Evolutionary conservation across 2,329 filamentous ascomycete species (phyloP).

Genomic region (Colletotrichum lindemuthianum): DNA sequence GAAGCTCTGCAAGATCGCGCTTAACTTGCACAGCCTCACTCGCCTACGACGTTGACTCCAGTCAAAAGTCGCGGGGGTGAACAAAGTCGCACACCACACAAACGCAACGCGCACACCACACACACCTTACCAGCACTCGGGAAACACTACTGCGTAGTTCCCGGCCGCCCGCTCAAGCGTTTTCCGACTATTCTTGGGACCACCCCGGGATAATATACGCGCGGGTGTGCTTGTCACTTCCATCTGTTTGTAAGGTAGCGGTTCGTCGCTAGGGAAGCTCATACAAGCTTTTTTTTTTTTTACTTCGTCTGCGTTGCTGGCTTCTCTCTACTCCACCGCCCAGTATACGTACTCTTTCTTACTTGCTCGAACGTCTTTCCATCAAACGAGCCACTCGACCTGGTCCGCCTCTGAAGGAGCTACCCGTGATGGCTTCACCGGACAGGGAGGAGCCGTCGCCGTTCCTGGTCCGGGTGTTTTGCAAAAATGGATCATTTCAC

Average conservation of each 20-base stretch:
- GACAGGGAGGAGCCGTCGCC: conserved; percentile 79
- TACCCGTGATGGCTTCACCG: conserved; percentile 27
- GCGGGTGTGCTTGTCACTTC: too few species aligned
- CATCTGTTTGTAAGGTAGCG: conserved; percentile 23
- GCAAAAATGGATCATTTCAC: conserved; percentile 78
- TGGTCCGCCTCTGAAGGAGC: background rate
- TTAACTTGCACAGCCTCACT: conserved; percentile 37
- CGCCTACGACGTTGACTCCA: conserved; percentile 37
- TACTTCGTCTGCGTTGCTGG: too few species aligned
- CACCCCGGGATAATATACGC: too few species aligned
- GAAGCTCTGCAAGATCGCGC: conserved; percentile 35
- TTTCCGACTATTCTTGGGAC: too few species aligned
- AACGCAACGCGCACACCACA: conserved; percentile 14
- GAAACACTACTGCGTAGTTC: too few species aligned
- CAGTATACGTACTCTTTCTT: conserved; percentile 15
- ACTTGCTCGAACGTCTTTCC: conserved; percentile 1
- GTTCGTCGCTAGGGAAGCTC: conserved; percentile 35
- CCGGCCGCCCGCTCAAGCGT: too few species aligned
- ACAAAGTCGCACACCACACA: conserved; percentile 12
- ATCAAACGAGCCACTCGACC: background rate
- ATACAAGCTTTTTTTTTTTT: conserved; percentile 28
- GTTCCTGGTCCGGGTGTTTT: conserved; percentile 88
- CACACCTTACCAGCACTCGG: background rate
- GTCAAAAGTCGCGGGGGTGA: conserved; percentile 9
- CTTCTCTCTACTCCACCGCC: conserved; percentile 12